Evolutionary conservation across 2,329 filamentous ascomycete species (phyloP), one percentile per base, ranked within the genome.

Genomic region (Fusarium virguliforme): DNA sequence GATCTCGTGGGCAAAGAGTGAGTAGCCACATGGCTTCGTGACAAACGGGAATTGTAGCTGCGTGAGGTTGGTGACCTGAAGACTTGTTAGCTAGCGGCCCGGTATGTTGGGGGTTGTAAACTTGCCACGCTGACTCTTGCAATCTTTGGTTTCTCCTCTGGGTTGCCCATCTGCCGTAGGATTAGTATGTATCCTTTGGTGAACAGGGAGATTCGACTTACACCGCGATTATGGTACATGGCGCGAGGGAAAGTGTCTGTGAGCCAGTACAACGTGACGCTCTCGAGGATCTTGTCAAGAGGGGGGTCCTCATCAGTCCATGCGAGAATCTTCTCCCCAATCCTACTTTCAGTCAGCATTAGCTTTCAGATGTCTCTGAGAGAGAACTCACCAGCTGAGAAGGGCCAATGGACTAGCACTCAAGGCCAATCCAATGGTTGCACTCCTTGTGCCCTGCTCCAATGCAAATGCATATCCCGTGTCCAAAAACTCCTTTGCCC

Each of bases 271-370:
- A 48, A 15, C 9, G 43, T 48, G 24, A 48, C 43, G 6, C 5
- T 48, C 24, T 48, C 43, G 43, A 48, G 43, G 43, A 48, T 48
- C 43, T 48, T 48, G 43, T 48, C 15, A 9, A 48, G 43, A 9
- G 43, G 43, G 4, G 43, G 43, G 7, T 48, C 43, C 26, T 48
- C 8, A 6, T 48, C 43, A 30, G 43, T 48, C 43, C 43, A 48
- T 30, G 43, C 43, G 4, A 48, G 43, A n/a, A 48, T 18, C 43
- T 48, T 48, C 15, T 48, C 43, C 28, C 43, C 43, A 26, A 48
- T 48, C 43, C 32, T 34, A 12, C 8, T 34, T 34, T 34, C 9
- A 8, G 32, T 34, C 12, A 34, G 32, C 4, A 34, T 3, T 2
- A 18, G 18, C 8, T 34, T 12, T 12, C 8, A 34, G 9, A 12